A percentile compares a stretch with the other conserved stretches of the same genome.
Conservation (phyloP, 371 early-diverging fungal genomes). For the Mucor sp. region DNA sequence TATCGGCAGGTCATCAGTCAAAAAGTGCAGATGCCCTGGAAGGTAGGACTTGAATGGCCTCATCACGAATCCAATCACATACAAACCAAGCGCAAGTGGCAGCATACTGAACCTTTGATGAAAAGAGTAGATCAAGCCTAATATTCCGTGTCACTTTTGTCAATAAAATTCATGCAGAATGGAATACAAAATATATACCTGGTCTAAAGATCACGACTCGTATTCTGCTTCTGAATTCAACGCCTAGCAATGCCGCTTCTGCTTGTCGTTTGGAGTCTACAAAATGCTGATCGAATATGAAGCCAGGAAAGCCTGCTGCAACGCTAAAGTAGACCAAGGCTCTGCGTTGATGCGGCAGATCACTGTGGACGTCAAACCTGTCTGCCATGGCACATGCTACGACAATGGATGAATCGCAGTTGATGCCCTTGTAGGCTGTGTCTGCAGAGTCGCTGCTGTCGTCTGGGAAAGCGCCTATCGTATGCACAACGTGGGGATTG, state of each 20-base stretch:
- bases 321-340: neutral
- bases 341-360: neutral
- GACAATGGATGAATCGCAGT: neutral
- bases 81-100: neutral
- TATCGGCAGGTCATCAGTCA: neutral
- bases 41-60: neutral
- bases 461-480: neutral
- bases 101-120: neutral
- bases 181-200: too few species aligned
- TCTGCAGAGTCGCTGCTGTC: neutral
- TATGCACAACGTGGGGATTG: neutral
- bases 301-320: neutral
- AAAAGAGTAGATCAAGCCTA: neutral
- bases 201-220: neutral
- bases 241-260: neutral
- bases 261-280: neutral
- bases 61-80: neutral
- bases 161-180: too few species aligned
- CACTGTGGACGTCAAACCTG: neutral
- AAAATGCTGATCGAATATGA: neutral
- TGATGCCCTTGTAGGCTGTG: neutral
- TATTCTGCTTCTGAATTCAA: neutral
- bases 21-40: neutral
- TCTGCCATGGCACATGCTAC: neutral
- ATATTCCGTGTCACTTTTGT: neutral